A percentile compares a stretch with the other conserved stretches of the same genome.
These are phyloP conservation scores for Petrea volubilis DNA, from an alignment of 257 asterid genomes.

Conservation along the genomic window DNA sequence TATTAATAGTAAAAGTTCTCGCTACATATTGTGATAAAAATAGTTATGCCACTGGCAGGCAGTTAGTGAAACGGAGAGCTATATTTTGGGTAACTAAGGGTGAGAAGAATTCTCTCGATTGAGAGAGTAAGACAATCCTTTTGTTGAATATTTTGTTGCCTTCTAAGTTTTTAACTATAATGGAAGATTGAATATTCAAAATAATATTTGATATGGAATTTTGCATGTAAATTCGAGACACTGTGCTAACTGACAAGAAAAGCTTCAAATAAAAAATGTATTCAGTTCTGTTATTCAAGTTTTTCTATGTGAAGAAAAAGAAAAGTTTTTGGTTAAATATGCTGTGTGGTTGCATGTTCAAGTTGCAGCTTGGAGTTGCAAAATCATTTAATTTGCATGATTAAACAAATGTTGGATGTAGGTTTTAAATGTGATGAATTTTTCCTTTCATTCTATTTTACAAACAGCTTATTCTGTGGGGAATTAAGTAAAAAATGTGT, in stretches of 20 bases:
- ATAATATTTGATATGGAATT: neutral
- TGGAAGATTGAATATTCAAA: neutral
- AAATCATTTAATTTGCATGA: neutral
- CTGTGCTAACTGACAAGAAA: constrained; percentile 1
- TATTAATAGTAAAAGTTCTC: neutral
- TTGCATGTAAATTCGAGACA: neutral
- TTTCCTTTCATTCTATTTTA: neutral
- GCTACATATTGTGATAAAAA: neutral
- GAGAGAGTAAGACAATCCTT: neutral
- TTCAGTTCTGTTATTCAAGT: neutral
- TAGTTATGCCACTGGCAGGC: constrained; percentile 10
- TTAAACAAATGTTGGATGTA: neutral
- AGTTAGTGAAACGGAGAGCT: constrained; percentile 1
- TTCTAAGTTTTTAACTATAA: constrained; percentile 7
- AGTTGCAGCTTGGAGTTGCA: constrained; percentile 1
- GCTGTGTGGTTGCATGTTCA: neutral
- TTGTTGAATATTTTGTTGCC: neutral
- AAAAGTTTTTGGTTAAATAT: constrained; percentile 5
- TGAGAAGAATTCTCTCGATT: neutral
- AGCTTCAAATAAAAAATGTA: neutral
- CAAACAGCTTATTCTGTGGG: neutral
- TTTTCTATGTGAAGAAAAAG: neutral
- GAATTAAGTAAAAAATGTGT: neutral
- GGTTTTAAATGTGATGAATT: neutral
- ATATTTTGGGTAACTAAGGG: neutral